Evolutionary conservation across 495 filamentous ascomycete species (phyloP).

Genomic region (Terfezia boudieri): DNA sequence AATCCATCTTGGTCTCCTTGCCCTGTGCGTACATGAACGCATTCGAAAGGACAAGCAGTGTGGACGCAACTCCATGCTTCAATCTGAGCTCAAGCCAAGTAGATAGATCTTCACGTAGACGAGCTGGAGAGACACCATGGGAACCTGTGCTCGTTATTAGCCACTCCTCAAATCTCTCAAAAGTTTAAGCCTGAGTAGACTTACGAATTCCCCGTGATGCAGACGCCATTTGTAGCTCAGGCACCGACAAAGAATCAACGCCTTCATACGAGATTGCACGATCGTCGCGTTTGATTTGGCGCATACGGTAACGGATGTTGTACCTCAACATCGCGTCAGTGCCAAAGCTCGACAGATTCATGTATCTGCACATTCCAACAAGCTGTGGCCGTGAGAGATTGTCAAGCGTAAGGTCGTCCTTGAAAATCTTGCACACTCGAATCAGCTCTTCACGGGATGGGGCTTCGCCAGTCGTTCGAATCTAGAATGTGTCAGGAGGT

Average conservation of each 20-base stretch:
- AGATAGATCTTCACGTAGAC: constrained; percentile 74
- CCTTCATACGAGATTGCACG: constrained; percentile 87
- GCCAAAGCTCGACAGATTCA: constrained; percentile 92
- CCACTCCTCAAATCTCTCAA: no score
- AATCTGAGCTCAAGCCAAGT: constrained; percentile 90
- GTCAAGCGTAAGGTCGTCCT: constrained; percentile 92
- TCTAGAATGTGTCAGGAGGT: constrained; percentile 5
- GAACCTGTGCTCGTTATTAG: constrained; percentile 22
- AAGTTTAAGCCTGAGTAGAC: background rate
- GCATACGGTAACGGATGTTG: constrained; percentile 91
- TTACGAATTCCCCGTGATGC: constrained; percentile 67
- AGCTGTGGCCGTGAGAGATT: constrained; percentile 89
- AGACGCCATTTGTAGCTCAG: constrained; percentile 78
- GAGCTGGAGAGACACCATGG: constrained; percentile 65
- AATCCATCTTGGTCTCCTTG: constrained; percentile 60
- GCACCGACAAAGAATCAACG: constrained; percentile 74
- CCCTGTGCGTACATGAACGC: constrained; percentile 88
- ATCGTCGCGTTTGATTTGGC: constrained; percentile 97
- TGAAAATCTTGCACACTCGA: constrained; percentile 98
- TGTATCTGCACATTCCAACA: constrained; percentile 93
- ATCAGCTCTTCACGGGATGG: constrained; percentile 82
- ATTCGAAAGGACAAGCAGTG: constrained; percentile 84
- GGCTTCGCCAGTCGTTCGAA: constrained; percentile 63
- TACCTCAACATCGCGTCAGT: constrained; percentile 96
- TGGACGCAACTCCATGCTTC: constrained; percentile 81